phyloP scores from a whole-genome alignment of 768 basidiomycete species.

The Boletus bicolor region DNA sequence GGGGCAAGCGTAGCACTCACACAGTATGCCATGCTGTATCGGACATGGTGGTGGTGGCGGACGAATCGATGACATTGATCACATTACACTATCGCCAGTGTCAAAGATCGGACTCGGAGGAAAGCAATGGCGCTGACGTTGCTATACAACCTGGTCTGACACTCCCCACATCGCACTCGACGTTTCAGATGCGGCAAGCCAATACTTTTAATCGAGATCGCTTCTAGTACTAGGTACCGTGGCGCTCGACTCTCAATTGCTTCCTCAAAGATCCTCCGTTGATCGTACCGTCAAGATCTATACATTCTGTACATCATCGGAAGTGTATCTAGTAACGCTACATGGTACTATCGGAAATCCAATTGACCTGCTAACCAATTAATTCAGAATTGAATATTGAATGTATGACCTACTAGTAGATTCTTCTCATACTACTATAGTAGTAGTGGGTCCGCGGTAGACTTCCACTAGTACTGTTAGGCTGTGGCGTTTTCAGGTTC shows the following conservation, averaged over 20 bases:
- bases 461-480: background rate
- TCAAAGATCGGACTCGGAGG: background rate
- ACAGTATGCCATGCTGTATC: slow-evolving; percentile 50
- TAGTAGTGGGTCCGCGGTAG: background rate
- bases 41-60: slow-evolving; percentile 19
- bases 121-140: background rate
- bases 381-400: background rate
- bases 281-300: background rate
- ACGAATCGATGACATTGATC: background rate
- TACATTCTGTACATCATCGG: background rate
- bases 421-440: background rate
- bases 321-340: background rate
- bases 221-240: no score
- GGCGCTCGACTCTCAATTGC: background rate
- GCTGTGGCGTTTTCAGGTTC: background rate
- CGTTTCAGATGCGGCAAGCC: background rate
- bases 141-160: no score
- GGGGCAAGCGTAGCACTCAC: slow-evolving; percentile 32
- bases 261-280: background rate
- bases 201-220: background rate
- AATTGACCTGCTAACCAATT: background rate
- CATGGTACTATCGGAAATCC: background rate
- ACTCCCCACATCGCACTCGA: background rate
- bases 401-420: no score
- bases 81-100: background rate